Base-by-base conservation (phyloP, 108 stramenopile genomes). In the Cyclotella cryptica region DNA sequence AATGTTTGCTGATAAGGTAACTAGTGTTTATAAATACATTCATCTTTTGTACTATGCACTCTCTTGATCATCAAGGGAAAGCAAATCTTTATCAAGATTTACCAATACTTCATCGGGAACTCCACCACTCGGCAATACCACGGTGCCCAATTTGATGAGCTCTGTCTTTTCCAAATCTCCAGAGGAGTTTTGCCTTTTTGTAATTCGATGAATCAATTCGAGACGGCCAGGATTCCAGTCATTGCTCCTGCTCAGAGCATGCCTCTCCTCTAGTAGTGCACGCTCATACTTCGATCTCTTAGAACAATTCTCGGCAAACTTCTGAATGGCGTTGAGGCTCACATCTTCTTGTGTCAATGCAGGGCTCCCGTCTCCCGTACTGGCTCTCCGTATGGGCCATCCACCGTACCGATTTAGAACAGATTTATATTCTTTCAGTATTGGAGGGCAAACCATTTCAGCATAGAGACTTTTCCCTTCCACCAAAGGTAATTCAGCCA, bases 361-460 rank as follows among this genome's bases (percentile, higher is more conserved):
- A 21, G 45, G 10, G 30, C n/a, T 43, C n/a, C 41, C 67, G 0
- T 39, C 45, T 21, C 22, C 44, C 13, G 40, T 0, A 27, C 27
- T 55, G 8, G 42, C 47, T 18, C 24, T 65, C 63, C 24, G 70
- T 30, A 81, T 74, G 17, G 80, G 80, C 80, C 80, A 81, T 26
- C 80, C 68, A 6, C 80, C 80, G 43, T 71, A 81, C 29, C 71
- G 27, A 43, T 71, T 62, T 69, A 81, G 40, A 1, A 71, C 69
- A 44, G 51, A 62, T 66, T 70, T 70, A 22, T 81, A 81, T 22
- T 81, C 80, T 46, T 65, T 81, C 17, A 81, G 44, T 52, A 81
- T 66, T 9, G 80, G 80, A 75, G 80, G 80, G 39, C 80, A 81
- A 8, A 81, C 80, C 44, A 81, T 70, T 66, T 81, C 80, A 18